These are phyloP conservation scores for Wallacemonas rigidus DNA, from an alignment of 208 protist genomes.

Conservation along the genomic window DNA sequence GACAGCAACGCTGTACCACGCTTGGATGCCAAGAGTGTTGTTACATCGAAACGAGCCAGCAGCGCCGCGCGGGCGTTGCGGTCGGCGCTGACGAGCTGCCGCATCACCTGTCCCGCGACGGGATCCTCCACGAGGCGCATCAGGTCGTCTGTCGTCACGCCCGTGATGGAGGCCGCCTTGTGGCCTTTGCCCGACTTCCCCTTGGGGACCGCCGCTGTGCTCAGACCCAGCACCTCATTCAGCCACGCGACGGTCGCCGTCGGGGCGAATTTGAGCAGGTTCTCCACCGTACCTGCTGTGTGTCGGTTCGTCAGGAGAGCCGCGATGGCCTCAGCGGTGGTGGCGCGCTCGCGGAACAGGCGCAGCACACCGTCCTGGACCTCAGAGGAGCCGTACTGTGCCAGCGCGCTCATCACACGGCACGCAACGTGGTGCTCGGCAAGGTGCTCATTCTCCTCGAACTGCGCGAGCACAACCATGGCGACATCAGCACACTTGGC, in stretches of 20 bases:
- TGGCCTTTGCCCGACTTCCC: slow-evolving; percentile 23
- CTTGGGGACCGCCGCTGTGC: not conserved
- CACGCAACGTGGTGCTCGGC: slow-evolving; percentile 82
- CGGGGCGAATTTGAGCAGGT: slow-evolving; percentile 56
- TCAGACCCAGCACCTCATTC: slow-evolving; percentile 56
- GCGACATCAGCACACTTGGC: slow-evolving; percentile 45
- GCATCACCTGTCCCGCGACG: slow-evolving; percentile 71
- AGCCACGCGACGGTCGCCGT: slow-evolving; percentile 66
- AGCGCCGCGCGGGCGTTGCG: slow-evolving; percentile 38
- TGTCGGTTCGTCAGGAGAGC: slow-evolving; percentile 74
- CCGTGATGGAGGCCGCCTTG: slow-evolving; percentile 5
- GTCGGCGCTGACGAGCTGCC: slow-evolving; percentile 41
- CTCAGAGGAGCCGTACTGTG: slow-evolving; percentile 49
- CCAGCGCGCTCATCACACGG: slow-evolving; percentile 79
- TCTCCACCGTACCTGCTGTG: slow-evolving; percentile 71
- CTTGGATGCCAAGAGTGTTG: slow-evolving; percentile 55
- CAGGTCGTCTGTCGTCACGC: slow-evolving; percentile 40
- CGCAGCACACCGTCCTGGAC: slow-evolving; percentile 57
- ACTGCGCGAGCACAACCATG: slow-evolving; percentile 63
- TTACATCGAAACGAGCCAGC: slow-evolving; percentile 45
- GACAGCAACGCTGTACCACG: slow-evolving; percentile 75
- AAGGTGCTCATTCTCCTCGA: slow-evolving; percentile 81
- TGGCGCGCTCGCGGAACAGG: slow-evolving; percentile 67
- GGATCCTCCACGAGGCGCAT: slow-evolving; percentile 67
- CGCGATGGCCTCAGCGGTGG: slow-evolving; percentile 42